Conservation (phyloP, 805 yeast species). For the Wickerhamomyces rabaulensis region DNA sequence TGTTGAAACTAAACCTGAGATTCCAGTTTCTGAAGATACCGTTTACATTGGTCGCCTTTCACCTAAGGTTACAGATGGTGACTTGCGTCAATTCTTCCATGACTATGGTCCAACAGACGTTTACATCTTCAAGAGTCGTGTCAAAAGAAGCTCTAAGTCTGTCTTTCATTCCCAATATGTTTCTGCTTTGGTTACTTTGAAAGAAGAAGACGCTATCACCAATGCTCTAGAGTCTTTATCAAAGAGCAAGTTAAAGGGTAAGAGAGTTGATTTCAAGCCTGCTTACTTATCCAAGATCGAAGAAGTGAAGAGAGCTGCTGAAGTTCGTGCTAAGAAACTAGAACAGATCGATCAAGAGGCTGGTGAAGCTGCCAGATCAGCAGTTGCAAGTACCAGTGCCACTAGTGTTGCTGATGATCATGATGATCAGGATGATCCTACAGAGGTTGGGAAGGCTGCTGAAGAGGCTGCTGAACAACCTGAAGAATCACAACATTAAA, state of each 20-base stretch:
- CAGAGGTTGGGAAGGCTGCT: not conserved
- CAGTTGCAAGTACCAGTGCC: not conserved
- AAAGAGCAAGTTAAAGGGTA: constrained; percentile 33
- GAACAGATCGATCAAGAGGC: constrained; percentile 12
- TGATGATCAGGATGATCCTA: not conserved
- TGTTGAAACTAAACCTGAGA: not conserved
- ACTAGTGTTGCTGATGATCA: not conserved
- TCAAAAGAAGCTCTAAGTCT: constrained; percentile 19
- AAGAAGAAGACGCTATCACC: constrained; percentile 35
- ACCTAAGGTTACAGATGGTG: constrained; percentile 36
- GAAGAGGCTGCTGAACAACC: not conserved
- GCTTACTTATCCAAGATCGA: constrained; percentile 39
- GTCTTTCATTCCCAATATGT: constrained; percentile 29
- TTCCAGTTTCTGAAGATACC: constrained; percentile 35
- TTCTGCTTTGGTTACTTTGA: constrained; percentile 48
- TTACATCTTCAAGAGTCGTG: constrained; percentile 38
- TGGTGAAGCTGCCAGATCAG: constrained; percentile 9
- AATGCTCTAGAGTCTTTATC: constrained; percentile 38
- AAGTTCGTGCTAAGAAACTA: constrained; percentile 13
- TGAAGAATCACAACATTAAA: not conserved
- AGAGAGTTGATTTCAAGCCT: constrained; percentile 30
- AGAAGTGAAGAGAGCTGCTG: constrained; percentile 37
- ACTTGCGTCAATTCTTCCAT: constrained; percentile 38
- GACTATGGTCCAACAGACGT: constrained; percentile 43
- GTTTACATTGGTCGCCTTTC: constrained; percentile 39